Evolutionary conservation across 371 early-diverging fungal genomes (phyloP), one percentile per base, ranked within the genome.

Genomic region (Phascolomyces articulosus): DNA sequence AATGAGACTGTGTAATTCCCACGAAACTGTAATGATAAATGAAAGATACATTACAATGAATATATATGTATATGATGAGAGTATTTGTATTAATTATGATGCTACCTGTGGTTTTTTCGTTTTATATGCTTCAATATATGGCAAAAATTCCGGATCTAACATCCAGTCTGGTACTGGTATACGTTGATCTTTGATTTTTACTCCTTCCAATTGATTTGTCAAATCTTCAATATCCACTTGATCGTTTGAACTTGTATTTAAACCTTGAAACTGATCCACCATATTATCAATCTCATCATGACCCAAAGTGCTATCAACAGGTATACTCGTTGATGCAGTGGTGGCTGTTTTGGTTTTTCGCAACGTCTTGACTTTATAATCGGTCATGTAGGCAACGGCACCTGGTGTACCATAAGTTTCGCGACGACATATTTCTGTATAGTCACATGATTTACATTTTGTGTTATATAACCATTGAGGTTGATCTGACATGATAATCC

Each of bases 191-290:
- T 66, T 28, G 11, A 61, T 23, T 10, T 40, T 31, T 9, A 74
- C 15, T 7, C 57, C 59, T 2, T 58, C 9, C 9, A 74, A 41
- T 1, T 66, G 23, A 8, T 58, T 64, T 10, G 70, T 44, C 10
- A 85, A 65, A 44, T 85, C 81, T 41, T 85, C 86, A 24, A 83
- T 71, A 49, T 83, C 83, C 0, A 63, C 63, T 8, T 4, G 9
- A 28, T 53, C 11, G 1, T 24, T 23, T 21, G 23, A 1, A 73
- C 66, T 21, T 73, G 71, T 15, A 60, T 58, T 3, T 29, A 29
- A 15, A 3, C 40, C 54, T 13, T 29, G 4, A 27, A 26, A 29
- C 18, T 54, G 28, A 20, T 44, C 44, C 13, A 7, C 54, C 16
- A 53, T 24, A 53, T 0, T 29, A 40, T 59, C 57, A 68, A 61